Percentiles rank a stretch among this genome's conserved stretches.
These are phyloP conservation scores for Trichoderma reesei DNA, from an alignment of 495 filamentous ascomycete species.

Conservation along the genomic window DNA sequence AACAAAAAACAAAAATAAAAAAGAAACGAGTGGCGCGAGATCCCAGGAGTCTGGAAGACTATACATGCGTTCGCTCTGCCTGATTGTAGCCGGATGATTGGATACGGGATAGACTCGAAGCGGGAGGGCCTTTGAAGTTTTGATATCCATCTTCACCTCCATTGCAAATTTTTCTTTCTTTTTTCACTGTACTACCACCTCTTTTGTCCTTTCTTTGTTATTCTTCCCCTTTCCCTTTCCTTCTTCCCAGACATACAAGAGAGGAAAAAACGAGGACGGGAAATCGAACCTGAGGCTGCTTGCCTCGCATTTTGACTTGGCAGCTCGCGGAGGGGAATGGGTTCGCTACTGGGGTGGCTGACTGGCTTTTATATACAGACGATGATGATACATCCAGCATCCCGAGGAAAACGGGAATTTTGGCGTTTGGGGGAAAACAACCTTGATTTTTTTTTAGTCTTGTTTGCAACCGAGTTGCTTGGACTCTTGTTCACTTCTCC, in stretches of 20 bases:
- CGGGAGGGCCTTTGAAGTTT: neutral
- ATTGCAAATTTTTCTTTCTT: neutral
- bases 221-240: no score
- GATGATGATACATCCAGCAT: neutral
- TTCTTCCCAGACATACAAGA: neutral
- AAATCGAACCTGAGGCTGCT: neutral
- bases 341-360: neutral
- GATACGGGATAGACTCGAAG: constrained; percentile 7
- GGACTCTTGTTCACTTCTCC: no score
- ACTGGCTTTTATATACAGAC: constrained; percentile 1
- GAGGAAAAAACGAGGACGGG: neutral
- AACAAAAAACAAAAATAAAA: no score
- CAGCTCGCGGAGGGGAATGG: neutral
- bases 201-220: no score
- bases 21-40: no score
- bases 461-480: no score
- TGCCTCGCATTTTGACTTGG: neutral
- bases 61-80: neutral
- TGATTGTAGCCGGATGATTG: neutral
- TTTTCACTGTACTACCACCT: no score
- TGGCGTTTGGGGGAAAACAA: neutral
- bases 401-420: neutral
- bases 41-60: constrained; percentile 1
- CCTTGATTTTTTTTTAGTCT: neutral
- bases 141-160: neutral